A percentile compares a stretch with the other conserved stretches of the same genome.
Conservation (phyloP, 2,329 filamentous ascomycete species). For the Fusarium dimerum region DNA sequence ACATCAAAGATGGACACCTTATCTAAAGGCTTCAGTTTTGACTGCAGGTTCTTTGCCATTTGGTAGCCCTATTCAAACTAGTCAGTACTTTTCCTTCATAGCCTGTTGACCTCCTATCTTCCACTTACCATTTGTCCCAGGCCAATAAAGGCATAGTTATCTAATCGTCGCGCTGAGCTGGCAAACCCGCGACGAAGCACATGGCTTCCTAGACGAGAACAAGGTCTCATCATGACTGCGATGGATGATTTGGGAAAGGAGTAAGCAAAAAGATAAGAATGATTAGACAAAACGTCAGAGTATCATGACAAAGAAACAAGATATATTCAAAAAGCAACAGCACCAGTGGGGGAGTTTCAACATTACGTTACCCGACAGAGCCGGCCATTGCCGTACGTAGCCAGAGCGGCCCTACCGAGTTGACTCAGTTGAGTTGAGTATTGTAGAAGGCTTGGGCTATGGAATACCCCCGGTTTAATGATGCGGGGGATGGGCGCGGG, state of each 20-base stretch:
- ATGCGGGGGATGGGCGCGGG: slow-evolving; percentile 20
- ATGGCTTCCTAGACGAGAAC: slow-evolving; percentile 28
- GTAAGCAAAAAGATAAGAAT: not conserved
- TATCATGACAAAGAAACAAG: no score
- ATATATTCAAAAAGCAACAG: no score
- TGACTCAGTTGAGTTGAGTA: slow-evolving; percentile 3
- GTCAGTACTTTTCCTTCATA: slow-evolving; percentile 9
- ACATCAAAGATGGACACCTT: slow-evolving; percentile 58
- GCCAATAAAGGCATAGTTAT: slow-evolving; percentile 61
- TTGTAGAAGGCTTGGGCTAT: slow-evolving; percentile 4
- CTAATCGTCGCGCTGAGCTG: slow-evolving; percentile 46
- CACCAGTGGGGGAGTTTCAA: slow-evolving; percentile 19
- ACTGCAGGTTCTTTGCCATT: slow-evolving; percentile 64
- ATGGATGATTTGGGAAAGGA: not conserved
- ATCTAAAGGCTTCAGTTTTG: slow-evolving; percentile 54
- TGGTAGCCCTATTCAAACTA: slow-evolving; percentile 52
- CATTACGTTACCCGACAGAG: slow-evolving; percentile 30
- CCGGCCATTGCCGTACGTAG: slow-evolving; percentile 40
- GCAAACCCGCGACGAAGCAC: slow-evolving; percentile 52
- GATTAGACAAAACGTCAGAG: no score
- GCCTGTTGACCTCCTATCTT: not conserved
- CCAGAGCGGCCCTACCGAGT: slow-evolving; percentile 20
- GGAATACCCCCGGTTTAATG: slow-evolving; percentile 6
- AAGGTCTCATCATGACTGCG: slow-evolving; percentile 20
- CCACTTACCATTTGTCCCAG: slow-evolving; percentile 60